Conservation (phyloP, 805 yeast genomes). For the Myxozyma kluyveri region DNA sequence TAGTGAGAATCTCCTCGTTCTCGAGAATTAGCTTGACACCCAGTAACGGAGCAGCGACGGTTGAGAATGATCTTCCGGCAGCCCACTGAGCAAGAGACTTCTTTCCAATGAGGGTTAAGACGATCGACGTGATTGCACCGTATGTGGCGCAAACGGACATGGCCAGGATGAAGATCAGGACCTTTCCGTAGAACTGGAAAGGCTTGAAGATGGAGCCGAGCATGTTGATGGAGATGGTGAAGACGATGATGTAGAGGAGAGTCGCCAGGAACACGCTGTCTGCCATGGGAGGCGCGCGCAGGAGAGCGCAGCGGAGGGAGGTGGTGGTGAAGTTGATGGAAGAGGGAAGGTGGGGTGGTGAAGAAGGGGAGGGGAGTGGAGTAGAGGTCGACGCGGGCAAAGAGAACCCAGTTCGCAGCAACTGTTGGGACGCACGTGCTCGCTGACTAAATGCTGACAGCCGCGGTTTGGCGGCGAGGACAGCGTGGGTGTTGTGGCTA, state of each 20-base stretch:
- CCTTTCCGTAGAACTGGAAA: conserved; percentile 38
- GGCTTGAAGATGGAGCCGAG: conserved; percentile 35
- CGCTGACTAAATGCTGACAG: too few relatives aligned
- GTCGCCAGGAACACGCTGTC: conserved; percentile 28
- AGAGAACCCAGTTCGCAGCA: too few relatives aligned
- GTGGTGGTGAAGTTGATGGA: neutral
- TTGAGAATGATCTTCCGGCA: conserved; percentile 79
- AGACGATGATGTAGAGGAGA: conserved; percentile 9
- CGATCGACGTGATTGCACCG: conserved; percentile 64
- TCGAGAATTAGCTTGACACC: conserved; percentile 70
- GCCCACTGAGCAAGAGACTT: conserved; percentile 82
- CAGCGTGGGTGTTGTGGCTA: too few relatives aligned
- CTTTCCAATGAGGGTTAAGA: conserved; percentile 66
- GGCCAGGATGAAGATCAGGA: conserved; percentile 35
- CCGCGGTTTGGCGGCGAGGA: too few relatives aligned
- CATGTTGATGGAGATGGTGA: conserved; percentile 18
- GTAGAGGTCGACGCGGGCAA: neutral
- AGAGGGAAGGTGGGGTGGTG: too few relatives aligned
- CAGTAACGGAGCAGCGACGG: conserved; percentile 55
- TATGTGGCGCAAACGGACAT: conserved; percentile 38
- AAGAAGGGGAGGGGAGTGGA: neutral
- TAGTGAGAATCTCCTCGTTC: conserved; percentile 56
- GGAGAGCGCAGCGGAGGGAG: neutral
- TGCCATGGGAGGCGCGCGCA: neutral
- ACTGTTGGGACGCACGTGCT: too few relatives aligned